phyloP scores from a whole-genome alignment of 306 rosid species.

The Neltuma alba region DNA sequence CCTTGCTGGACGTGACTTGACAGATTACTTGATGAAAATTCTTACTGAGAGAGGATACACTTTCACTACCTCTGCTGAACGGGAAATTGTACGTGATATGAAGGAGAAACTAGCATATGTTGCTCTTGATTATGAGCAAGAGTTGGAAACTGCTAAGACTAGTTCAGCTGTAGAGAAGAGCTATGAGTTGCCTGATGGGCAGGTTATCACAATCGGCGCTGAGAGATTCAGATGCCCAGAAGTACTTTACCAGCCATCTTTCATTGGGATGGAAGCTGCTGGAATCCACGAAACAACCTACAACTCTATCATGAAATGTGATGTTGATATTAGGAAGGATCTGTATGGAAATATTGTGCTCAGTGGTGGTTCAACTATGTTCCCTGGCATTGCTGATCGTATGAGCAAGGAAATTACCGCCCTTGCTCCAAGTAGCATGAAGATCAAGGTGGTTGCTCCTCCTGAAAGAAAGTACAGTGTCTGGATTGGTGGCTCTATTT shows the following conservation, averaged over 20 bases:
- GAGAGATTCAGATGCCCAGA: conserved; percentile 67
- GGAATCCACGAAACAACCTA: conserved; percentile 61
- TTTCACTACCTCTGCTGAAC: conserved; percentile 51
- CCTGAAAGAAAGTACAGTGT: conserved; percentile 62
- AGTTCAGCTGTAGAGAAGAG: conserved; percentile 57
- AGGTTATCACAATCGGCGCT: conserved; percentile 58
- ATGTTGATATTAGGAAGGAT: conserved; percentile 62
- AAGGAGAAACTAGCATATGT: conserved; percentile 58
- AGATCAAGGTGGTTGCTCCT: conserved; percentile 61
- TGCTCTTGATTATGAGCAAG: conserved; percentile 54
- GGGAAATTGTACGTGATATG: conserved; percentile 57
- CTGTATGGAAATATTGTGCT: conserved; percentile 56
- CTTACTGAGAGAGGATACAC: conserved; percentile 56
- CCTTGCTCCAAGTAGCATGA: conserved; percentile 64
- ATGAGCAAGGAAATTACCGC: conserved; percentile 65
- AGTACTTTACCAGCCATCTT: conserved; percentile 61
- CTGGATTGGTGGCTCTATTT: conserved; percentile 64
- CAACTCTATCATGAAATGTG: conserved; percentile 62
- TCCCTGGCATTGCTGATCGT: conserved; percentile 61
- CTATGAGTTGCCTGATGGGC: conserved; percentile 60
- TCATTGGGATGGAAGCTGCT: conserved; percentile 58
- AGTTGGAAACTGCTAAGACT: conserved; percentile 47
- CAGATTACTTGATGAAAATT: conserved; percentile 49
- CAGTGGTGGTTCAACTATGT: conserved; percentile 60
- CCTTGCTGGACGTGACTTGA: conserved; percentile 57